These are phyloP conservation scores for Megacollybia marginata DNA, from an alignment of 768 basidiomycete genomes.

Conservation along the genomic window DNA sequence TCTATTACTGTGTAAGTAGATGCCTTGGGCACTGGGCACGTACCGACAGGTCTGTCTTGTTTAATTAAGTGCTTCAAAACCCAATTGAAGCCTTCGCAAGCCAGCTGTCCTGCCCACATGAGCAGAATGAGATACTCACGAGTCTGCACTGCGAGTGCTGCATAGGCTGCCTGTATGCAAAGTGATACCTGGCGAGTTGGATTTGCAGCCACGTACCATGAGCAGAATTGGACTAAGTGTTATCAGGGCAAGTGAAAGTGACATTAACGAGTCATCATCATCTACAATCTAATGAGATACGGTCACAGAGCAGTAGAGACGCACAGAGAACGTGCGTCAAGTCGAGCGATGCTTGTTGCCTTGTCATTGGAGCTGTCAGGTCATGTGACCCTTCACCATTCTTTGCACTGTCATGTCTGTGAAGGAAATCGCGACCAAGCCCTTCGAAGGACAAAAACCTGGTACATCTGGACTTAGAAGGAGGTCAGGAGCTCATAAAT, in stretches of 20 bases:
- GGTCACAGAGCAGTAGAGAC: conserved; percentile 10
- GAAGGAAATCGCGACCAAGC: conserved; percentile 73
- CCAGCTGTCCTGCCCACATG: conserved; percentile 79
- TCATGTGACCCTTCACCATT: conserved; percentile 1
- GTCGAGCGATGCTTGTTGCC: conserved; percentile 44
- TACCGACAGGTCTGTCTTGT: conserved; percentile 62
- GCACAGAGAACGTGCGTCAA: conserved; percentile 64
- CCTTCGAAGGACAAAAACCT: conserved; percentile 92
- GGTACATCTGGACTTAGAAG: conserved; percentile 97
- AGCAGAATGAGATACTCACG: conserved; percentile 74
- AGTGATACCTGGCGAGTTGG: neutral
- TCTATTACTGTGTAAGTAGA: conserved; percentile 23
- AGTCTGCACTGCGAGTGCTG: conserved; percentile 63
- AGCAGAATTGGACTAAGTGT: conserved; percentile 66
- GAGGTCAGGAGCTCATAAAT: conserved; percentile 44
- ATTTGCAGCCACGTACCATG: conserved; percentile 39
- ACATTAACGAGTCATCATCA: conserved; percentile 51
- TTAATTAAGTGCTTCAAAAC: conserved; percentile 60
- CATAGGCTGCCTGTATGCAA: conserved; percentile 61
- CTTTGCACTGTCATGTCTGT: conserved; percentile 32
- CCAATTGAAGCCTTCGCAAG: conserved; percentile 65
- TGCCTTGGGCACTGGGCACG: neutral
- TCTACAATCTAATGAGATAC: conserved; percentile 29
- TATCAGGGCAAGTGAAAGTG: conserved; percentile 51
- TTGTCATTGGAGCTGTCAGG: conserved; percentile 7